phyloP scores from a whole-genome alignment of 2,329 filamentous ascomycete species.

The Beauveria asiatica region DNA sequence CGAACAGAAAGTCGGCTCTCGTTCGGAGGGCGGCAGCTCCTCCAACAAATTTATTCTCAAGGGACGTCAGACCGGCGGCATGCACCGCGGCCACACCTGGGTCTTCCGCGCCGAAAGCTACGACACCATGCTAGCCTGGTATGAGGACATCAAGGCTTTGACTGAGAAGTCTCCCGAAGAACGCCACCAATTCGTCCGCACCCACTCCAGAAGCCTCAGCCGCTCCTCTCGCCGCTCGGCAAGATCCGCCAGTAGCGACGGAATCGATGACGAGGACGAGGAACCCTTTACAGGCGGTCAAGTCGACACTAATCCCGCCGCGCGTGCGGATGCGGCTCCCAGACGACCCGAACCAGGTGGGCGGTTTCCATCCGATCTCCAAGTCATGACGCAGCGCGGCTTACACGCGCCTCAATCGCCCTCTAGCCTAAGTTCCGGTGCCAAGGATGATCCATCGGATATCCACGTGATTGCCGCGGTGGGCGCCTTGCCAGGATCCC shows the following conservation, averaged over 20 bases:
- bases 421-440: conserved; percentile 70
- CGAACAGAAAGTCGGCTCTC: conserved; percentile 91
- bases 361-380: conserved; percentile 90
- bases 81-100: conserved; percentile 77
- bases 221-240: conserved; percentile 52
- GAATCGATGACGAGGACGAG: conserved; percentile 63
- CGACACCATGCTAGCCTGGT: conserved; percentile 97
- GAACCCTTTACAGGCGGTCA: conserved; percentile 50
- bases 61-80: conserved; percentile 81
- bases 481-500: conserved; percentile 39
- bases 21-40: conserved; percentile 71
- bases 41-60: conserved; percentile 98
- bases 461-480: conserved; percentile 52
- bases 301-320: conserved; percentile 35
- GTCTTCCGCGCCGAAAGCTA: conserved; percentile 64
- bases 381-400: conserved; percentile 69
- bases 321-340: conserved; percentile 42
- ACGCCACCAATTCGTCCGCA: conserved; percentile 76
- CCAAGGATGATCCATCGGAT: conserved; percentile 35
- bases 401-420: conserved; percentile 72
- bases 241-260: conserved; percentile 66
- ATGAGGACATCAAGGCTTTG: conserved; percentile 81
- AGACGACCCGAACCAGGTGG: conserved; percentile 84
- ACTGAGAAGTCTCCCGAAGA: conserved; percentile 86
- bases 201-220: conserved; percentile 71